Conservation (phyloP, 1,284 basidiomycete species). For the Moesziomyces globuligerus region DNA sequence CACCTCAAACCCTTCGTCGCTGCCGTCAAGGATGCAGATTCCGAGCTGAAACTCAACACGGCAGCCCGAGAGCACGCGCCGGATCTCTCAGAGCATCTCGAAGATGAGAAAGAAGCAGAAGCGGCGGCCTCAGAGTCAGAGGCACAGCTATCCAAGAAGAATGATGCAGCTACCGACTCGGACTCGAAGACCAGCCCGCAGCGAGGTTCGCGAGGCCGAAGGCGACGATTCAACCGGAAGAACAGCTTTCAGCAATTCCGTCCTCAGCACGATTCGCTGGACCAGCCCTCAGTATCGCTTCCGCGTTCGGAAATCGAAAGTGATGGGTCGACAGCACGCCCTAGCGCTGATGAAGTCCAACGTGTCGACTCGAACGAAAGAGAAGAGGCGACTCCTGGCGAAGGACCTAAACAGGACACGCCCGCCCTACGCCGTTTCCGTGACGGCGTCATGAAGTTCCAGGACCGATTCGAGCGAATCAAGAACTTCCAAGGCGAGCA, state of each 20-base stretch:
- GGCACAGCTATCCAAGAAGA: not conserved
- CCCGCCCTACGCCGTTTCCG: not conserved
- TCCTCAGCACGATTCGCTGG: too few species aligned
- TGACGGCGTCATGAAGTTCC: conserved; percentile 6
- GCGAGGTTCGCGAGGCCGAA: not conserved
- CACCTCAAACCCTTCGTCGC: conserved; percentile 8
- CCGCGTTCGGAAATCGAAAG: not conserved
- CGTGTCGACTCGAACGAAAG: too few species aligned
- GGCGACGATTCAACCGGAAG: not conserved
- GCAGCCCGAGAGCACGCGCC: conserved; percentile 10
- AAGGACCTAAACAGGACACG: too few species aligned
- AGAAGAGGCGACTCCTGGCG: not conserved
- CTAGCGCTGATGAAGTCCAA: not conserved
- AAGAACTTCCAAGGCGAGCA: conserved; percentile 13
- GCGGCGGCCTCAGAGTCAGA: not conserved
- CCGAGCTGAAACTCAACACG: conserved; percentile 2
- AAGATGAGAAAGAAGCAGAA: not conserved
- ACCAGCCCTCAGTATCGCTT: not conserved
- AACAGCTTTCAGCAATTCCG: conserved; percentile 10
- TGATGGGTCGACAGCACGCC: not conserved
- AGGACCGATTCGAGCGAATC: not conserved
- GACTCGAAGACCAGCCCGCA: not conserved
- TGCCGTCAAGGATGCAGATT: conserved; percentile 8
- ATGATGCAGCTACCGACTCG: not conserved
- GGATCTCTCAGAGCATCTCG: not conserved